Evolutionary conservation across 192 early-diverging fungal species (phyloP), one percentile per base, ranked within the genome.

Genomic region (Phycomyces nitens): DNA sequence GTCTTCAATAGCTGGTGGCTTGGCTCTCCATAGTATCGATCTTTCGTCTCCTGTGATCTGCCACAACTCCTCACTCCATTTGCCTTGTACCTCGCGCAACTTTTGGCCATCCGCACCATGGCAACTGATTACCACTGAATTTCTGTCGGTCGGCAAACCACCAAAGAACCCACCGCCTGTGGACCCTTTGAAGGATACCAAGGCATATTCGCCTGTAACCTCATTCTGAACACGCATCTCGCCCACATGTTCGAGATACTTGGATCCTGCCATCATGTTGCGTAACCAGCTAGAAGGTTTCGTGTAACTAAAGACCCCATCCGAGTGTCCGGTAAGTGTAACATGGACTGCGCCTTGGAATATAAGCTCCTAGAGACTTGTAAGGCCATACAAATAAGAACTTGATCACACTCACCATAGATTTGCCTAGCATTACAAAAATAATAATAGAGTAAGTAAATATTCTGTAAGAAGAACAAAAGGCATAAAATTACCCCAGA

Each of bases 231-330:
- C 86, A 51, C 82, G 85, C 80, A 95, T 86, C 23, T 92, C 91
- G 21, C 96, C 96, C 38, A 90, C 87, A 69, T 94, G 93, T 62
- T 98, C 96, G 8, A 98, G 80, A 47, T 93, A 92, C 61, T 94
- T 88, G 11, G 73, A 85, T 11, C 89, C 85, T 1, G 94, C 84
- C 68, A 98, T 91, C 69, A 98, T 80, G 53, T 96, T 96, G n/a
- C 94, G 85, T 82, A 98, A 92, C 70, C 92, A 92, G 22, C 90
- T 94, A 3, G 94, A 92, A 0, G 94, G 90, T 76, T 98, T 98
- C 53, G 77, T 71, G 80, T 89, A 97, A 0, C 87, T 90, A 61
- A 85, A 94, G 53, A 95, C 90, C 49, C 97, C 96, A 44, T 78
- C 77, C 34, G 82, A 70, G 16, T 34, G 29, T 7, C 82, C 76